These are phyloP conservation scores for Aspergillus ibericus DNA, from an alignment of 2,329 filamentous ascomycete species.

Conservation along the genomic window DNA sequence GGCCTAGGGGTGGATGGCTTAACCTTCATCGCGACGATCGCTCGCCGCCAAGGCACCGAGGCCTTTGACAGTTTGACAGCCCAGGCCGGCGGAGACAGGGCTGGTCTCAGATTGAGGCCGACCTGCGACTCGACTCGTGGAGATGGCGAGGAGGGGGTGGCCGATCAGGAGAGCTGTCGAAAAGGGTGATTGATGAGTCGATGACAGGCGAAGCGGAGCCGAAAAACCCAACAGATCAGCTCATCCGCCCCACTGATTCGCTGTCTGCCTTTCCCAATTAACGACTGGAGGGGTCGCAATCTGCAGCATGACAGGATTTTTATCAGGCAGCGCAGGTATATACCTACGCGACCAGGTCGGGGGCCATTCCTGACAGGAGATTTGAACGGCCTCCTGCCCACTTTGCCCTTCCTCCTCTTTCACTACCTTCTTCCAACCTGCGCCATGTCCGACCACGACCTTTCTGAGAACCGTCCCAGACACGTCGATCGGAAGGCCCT, in stretches of 20 bases:
- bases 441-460: background rate
- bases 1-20: background rate
- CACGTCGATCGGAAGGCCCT: slow-evolving; percentile 70
- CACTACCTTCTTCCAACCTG: background rate
- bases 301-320: background rate
- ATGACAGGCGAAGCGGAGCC: background rate
- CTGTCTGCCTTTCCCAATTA: background rate
- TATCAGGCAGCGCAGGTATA: background rate
- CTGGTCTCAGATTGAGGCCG: background rate
- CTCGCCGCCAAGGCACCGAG: background rate
- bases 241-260: background rate
- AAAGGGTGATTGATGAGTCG: background rate
- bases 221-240: background rate
- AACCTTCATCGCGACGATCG: background rate
- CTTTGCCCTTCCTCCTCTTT: background rate
- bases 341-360: background rate
- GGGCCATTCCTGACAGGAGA: background rate
- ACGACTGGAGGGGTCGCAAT: background rate
- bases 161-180: background rate
- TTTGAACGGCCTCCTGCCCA: background rate
- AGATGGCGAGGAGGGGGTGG: background rate
- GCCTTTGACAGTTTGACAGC: background rate
- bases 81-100: background rate
- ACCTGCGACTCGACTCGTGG: background rate
- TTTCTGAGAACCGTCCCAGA: slow-evolving; percentile 5